Base-by-base conservation (phyloP, 768 basidiomycete genomes). In the Mycena belliarum region DNA sequence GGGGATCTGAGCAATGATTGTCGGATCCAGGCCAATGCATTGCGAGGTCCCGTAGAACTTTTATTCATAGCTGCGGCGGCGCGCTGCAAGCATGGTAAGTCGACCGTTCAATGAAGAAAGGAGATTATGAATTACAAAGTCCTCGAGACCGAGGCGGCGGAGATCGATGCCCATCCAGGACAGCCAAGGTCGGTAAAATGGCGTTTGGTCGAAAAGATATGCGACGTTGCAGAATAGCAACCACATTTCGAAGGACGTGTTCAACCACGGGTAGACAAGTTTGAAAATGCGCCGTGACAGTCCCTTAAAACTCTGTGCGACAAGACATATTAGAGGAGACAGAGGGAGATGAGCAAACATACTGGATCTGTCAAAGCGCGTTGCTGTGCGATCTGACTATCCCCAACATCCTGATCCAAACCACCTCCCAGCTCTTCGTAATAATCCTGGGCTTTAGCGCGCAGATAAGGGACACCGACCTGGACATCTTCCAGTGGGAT, bases 121-220 rank as follows among this genome's bases (percentile, higher is more conserved):
- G 20, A 49, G n/a, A n/a, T n/a, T n/a, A 63, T 44, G 14, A 65
- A 87, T 74, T 66, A 93, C 92, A 60, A 90, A 81, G 69, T 95
- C 93, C 49, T 91, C 91, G 23, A 85, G 74, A 26, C 86, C 83
- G 52, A 95, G 77, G 41, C 97, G 82, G 35, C 91, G 86, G 16
- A 98, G 72, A 65, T 93, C 89, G 8, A 96, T 77, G 7, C 92
- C 88, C 42, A 95, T 82, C 88, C 89, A 90, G 23, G 82, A 77
- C 48, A 97, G 75, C 95, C 95, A 98, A 14, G 96, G 95, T 63
- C 95, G 83, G 72, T 96, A 94, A 68, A 86, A 89, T 6, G 87
- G 82, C 18, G 89, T 92, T 70, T 79, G 81, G 61, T 94, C 93
- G 67, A 97, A 98, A 15, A 98, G 79, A 73, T 97, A 98, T 15